Percentiles rank a stretch among this genome's conserved stretches.
These are phyloP conservation scores for Gypsophila paniculata DNA, from an alignment of 179 eudicot species.

Conservation along the genomic window DNA sequence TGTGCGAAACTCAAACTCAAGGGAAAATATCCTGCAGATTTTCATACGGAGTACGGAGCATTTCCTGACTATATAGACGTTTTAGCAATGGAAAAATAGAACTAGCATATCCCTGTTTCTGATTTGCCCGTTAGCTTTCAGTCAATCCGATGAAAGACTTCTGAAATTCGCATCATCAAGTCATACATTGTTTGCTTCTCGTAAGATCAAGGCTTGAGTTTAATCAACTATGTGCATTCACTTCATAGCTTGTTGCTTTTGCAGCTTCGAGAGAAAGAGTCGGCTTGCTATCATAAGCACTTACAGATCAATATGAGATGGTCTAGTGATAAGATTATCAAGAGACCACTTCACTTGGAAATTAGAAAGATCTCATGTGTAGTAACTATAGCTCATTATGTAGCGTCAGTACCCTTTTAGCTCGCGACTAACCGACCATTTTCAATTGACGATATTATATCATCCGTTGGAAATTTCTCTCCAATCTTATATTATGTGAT, in stretches of 20 bases:
- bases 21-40: background rate
- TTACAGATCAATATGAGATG: background rate
- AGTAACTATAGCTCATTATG: too few species aligned
- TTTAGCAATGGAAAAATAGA: background rate
- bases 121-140: background rate
- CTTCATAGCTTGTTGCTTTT: background rate
- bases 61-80: background rate
- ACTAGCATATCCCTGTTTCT: background rate
- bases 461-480: background rate
- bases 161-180: background rate
- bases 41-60: background rate
- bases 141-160: background rate
- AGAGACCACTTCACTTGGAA: background rate
- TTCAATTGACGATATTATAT: background rate
- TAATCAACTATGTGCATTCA: background rate
- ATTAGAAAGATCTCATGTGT: too few species aligned
- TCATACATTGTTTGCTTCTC: background rate
- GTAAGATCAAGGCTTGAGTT: background rate
- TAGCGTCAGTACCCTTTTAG: background rate
- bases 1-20: background rate
- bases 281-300: background rate
- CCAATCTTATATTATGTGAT: background rate
- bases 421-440: too few species aligned
- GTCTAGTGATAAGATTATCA: background rate
- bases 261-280: background rate